Conservation (phyloP, 164 flowering plant species). For the grape (Vitis vinifera) region ASM3070453v1 NC_081821.1:828501-829000, state of each 20-base stretch:
- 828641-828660: conserved; percentile 61
- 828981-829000: conserved; percentile 71
- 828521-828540: conserved; percentile 65
- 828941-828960: conserved; percentile 40
- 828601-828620: conserved; percentile 67
- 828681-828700: conserved; percentile 45
- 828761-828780: conserved; percentile 43
- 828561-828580: conserved; percentile 57
- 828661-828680: conserved; percentile 55
- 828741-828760: conserved; percentile 55
- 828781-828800: conserved; percentile 55
- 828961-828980: conserved; percentile 61
- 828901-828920: conserved; percentile 79
- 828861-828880: conserved; percentile 50
- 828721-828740: conserved; percentile 53
- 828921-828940: conserved; percentile 64
- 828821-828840: conserved; percentile 46
- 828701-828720: conserved; percentile 46
- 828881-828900: conserved; percentile 76
- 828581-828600: conserved; percentile 58
- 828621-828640: conserved; percentile 60
- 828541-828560: conserved; percentile 82
- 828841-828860: conserved; percentile 74
- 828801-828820: conserved; percentile 61
- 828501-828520: conserved; percentile 51